Evolutionary conservation across 176 grass and related monocot species (phyloP), one percentile per base, ranked within the genome.

Genomic region (Oryza punctata): DNA sequence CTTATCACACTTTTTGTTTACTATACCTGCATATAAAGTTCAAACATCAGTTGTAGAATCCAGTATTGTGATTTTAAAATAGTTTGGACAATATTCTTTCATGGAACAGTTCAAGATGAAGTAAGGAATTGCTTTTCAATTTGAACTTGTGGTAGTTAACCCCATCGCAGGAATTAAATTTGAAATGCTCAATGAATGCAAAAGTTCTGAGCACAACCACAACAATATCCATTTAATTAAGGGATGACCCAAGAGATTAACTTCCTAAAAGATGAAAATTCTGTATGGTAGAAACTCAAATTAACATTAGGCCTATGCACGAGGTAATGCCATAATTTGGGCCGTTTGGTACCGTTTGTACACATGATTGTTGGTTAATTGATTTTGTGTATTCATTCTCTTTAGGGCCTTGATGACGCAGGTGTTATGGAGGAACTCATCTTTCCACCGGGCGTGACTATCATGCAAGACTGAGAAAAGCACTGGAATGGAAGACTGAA

Each of bases 1-100:
- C 69, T 90, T 89, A 30, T 97, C 79, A 3, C 83, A 81, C 64
- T 89, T 90, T 47, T 77, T 92, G 69, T 78, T 77, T 59, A 25
- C 11, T 33, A 76, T 69, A 66, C 73, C 70, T 92, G 85, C 78
- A 33, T 32, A 28, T 26, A 29, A 77, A 18, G 14, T 71, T 44
- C 19, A 70, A 52, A 54, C 40, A 64, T 80, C 38, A 89, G 63
- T 0, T 9, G 16, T 29, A 75, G 61, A 69, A 64, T 46, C 28
- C 0, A 68, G 12, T 0, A 3, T 12, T 15, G 10, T 37, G 44
- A 14, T 11, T 33, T 11, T 54, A 4, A 10, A 10, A 59, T 11
- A 9, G 16, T 2, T 10, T 27, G 43, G 21, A 38, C 5, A 3
- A 9, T 0, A 38, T 65, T 66, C 30, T 40, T 41, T 15, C 19